phyloP scores from a whole-genome alignment of 768 basidiomycete species.

The Rubroboletus pulcherrimus region DNA sequence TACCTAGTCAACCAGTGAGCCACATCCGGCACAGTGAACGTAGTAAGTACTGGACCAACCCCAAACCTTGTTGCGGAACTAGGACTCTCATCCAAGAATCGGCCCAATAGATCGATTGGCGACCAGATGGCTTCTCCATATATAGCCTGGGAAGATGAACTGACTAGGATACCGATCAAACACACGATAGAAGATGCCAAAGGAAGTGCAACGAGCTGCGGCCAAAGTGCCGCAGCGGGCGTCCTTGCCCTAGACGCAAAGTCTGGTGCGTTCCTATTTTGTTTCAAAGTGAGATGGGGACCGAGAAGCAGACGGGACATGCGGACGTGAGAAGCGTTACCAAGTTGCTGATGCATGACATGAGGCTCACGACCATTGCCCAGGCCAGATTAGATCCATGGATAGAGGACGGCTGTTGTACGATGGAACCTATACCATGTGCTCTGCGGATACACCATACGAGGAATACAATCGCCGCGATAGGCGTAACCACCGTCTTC shows the following conservation, averaged over 20 bases:
- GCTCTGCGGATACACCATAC: constrained; percentile 77
- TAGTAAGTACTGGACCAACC: constrained; percentile 29
- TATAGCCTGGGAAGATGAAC: constrained; percentile 70
- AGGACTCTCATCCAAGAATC: constrained; percentile 62
- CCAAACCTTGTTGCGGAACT: constrained; percentile 66
- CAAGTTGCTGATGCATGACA: constrained; percentile 80
- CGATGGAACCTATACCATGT: constrained; percentile 71
- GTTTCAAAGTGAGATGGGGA: constrained; percentile 15
- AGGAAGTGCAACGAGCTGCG: constrained; percentile 70
- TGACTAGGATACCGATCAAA: constrained; percentile 80
- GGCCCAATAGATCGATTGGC: constrained; percentile 66
- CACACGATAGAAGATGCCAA: constrained; percentile 70
- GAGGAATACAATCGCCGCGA: constrained; percentile 68
- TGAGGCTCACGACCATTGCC: constrained; percentile 69
- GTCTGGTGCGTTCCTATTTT: constrained; percentile 64
- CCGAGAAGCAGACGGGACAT: constrained; percentile 1
- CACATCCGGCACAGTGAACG: background rate
- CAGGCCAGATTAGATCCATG: constrained; percentile 69
- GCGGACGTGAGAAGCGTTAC: constrained; percentile 66
- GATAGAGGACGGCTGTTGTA: constrained; percentile 58
- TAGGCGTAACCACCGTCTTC: constrained; percentile 71
- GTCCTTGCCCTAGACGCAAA: constrained; percentile 62
- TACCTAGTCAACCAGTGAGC: constrained; percentile 39
- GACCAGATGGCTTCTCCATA: constrained; percentile 80
- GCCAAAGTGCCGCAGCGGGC: constrained; percentile 55